phyloP scores from a whole-genome alignment of 176 grass and related monocot species.

The Oryza rufipogon region DNA sequence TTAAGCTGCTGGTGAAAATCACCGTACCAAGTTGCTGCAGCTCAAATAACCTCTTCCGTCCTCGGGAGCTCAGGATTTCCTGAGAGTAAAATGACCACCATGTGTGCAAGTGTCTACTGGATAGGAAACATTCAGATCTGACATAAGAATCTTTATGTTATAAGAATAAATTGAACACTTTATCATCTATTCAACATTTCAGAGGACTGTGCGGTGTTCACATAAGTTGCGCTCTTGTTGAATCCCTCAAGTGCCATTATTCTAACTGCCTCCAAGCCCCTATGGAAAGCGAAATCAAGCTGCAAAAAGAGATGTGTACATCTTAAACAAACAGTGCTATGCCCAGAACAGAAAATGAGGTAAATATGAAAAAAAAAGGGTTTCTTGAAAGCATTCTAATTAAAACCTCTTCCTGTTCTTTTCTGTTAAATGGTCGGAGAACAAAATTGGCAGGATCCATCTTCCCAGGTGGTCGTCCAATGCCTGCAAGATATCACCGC shows the following conservation, averaged over 20 bases:
- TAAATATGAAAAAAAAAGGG: not conserved
- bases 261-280: constrained; percentile 65
- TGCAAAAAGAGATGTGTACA: constrained; percentile 40
- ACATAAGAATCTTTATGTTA: not conserved
- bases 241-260: constrained; percentile 78
- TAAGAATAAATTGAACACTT: not conserved
- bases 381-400: constrained; percentile 17
- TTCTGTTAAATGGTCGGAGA: constrained; percentile 69
- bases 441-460: constrained; percentile 97
- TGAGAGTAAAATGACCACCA: not conserved
- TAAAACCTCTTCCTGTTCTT: constrained; percentile 84
- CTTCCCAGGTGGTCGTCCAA: constrained; percentile 88
- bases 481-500: constrained; percentile 48
- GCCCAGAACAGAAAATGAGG: not conserved
- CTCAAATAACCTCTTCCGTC: not conserved
- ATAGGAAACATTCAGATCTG: not conserved
- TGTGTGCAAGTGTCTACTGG: not conserved
- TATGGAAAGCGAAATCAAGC: constrained; percentile 84
- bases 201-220: constrained; percentile 61
- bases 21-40: not conserved
- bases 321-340: not conserved
- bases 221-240: constrained; percentile 79
- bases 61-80: not conserved
- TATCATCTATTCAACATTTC: constrained; percentile 74
- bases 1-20: constrained; percentile 9